phyloP scores from a whole-genome alignment of 2,329 filamentous ascomycete genomes.

The Aspergillus bombycis region DNA sequence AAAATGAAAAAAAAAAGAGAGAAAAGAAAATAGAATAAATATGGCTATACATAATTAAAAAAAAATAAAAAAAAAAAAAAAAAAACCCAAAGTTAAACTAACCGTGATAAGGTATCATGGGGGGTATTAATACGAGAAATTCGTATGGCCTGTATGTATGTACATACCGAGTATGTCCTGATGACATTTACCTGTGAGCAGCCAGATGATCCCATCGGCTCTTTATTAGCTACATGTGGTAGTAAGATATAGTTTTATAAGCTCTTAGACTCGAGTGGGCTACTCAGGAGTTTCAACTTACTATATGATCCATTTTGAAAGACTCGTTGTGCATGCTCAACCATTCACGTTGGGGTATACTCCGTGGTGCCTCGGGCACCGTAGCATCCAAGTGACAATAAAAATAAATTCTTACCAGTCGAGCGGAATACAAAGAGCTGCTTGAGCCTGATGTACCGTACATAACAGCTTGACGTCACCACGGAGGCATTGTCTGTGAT shows the following conservation, averaged over 20 bases:
- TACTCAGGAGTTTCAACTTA: not conserved
- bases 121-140: not conserved
- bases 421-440: not conserved
- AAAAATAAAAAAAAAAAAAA: too few species aligned
- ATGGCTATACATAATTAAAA: too few species aligned
- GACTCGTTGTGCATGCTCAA: not conserved
- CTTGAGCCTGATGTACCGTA: not conserved
- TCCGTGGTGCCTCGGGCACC: not conserved
- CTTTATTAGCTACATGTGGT: not conserved
- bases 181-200: not conserved
- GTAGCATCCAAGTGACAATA: slow-evolving; percentile 1
- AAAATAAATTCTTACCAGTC: not conserved
- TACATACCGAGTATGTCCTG: not conserved
- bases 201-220: not conserved
- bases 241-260: not conserved
- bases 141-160: not conserved
- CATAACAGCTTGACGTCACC: not conserved
- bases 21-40: too few species aligned
- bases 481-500: not conserved
- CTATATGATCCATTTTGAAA: not conserved
- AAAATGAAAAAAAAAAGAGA: too few species aligned
- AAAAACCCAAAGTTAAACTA: not conserved
- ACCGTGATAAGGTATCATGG: not conserved
- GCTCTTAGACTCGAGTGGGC: not conserved
- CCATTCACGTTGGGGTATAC: not conserved